These are phyloP conservation scores for Cutaneotrichosporon mucoides DNA, from an alignment of 1,284 basidiomycete species.

Conservation along the genomic window DNA sequence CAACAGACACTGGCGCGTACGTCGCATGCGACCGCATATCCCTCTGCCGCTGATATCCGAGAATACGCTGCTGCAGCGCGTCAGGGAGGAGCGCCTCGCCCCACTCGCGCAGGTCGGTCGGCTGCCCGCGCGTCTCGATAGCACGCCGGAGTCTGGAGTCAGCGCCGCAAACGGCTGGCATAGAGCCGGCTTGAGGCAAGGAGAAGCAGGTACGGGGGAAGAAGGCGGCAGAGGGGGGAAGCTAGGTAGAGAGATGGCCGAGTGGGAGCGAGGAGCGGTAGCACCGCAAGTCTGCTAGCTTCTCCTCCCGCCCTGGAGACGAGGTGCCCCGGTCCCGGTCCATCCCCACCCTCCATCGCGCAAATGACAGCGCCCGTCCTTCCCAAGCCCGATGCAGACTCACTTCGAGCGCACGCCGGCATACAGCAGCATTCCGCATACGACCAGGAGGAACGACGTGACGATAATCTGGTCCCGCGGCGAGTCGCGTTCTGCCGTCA, in stretches of 20 bases:
- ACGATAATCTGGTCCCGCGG: conserved; percentile 87
- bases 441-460: conserved; percentile 77
- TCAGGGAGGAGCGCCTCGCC: conserved; percentile 17
- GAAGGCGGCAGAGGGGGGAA: too few species aligned
- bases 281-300: too few species aligned
- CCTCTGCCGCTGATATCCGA: not conserved
- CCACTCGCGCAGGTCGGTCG: conserved; percentile 25
- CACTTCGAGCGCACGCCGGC: conserved; percentile 65
- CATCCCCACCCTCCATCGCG: too few species aligned
- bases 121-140: conserved; percentile 22
- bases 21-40: not conserved
- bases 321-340: too few species aligned
- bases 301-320: too few species aligned
- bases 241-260: too few species aligned
- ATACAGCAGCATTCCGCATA: conserved; percentile 73
- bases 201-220: too few species aligned
- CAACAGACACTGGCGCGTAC: conserved; percentile 5
- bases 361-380: too few species aligned
- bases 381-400: not conserved
- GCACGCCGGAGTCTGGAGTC: conserved; percentile 21
- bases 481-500: conserved; percentile 59
- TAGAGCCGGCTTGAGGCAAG: too few species aligned
- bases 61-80: not conserved
- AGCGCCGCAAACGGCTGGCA: not conserved
- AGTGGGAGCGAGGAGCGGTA: too few species aligned